Evolutionary conservation across 108 stramenopile species (phyloP).

Genomic region (Mayamaea pseudoterrestris): DNA sequence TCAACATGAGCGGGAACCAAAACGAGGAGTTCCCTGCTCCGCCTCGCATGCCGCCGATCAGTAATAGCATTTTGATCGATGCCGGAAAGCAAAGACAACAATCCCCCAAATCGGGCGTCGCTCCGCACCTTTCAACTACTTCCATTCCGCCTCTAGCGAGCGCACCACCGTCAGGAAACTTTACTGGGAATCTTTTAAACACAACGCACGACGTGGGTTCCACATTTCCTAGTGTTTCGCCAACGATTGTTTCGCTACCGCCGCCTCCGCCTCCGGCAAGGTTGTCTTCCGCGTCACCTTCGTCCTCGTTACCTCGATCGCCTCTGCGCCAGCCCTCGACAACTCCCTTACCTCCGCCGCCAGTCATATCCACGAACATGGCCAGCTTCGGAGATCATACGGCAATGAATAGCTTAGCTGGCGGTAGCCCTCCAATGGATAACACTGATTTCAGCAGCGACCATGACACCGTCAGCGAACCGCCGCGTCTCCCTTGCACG

Average conservation of each 20-base stretch:
- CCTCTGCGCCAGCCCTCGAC: conserved; percentile 3
- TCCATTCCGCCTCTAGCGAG: conserved; percentile 16
- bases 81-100: too few relatives aligned
- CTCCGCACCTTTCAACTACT: background rate
- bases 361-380: conserved; percentile 4
- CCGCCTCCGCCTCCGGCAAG: background rate
- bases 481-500: background rate
- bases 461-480: conserved; percentile 1
- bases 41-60: too few relatives aligned
- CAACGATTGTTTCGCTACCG: conserved; percentile 1
- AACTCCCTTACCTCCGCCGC: background rate
- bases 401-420: background rate
- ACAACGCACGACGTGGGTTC: background rate
- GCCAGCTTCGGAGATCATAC: background rate
- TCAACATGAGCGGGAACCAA: too few relatives aligned
- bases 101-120: too few relatives aligned
- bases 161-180: conserved; percentile 29
- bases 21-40: too few relatives aligned
- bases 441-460: background rate
- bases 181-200: background rate
- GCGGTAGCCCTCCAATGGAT: background rate
- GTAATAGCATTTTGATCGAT: too few relatives aligned
- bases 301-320: background rate
- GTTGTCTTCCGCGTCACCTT: background rate
- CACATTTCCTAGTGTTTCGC: conserved; percentile 10